phyloP scores from a whole-genome alignment of 225 moss, liverwort and hornwort species.

The Straminergon stramineum region DNA sequence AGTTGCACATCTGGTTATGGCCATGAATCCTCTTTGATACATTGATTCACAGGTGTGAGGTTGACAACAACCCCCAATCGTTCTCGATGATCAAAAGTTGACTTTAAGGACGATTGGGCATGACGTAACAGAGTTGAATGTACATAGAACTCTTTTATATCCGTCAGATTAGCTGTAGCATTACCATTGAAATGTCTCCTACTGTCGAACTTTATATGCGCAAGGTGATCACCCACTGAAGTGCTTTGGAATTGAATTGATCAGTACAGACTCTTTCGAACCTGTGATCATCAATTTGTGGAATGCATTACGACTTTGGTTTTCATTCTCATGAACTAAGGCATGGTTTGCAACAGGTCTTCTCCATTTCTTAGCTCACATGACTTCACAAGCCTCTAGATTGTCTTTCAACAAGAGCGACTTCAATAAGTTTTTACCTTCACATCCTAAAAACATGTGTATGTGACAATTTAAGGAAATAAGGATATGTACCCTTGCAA shows the following conservation, averaged over 20 bases:
- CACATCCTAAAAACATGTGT: not conserved
- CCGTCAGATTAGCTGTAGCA: not conserved
- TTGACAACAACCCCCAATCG: not conserved
- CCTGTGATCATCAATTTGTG: not conserved
- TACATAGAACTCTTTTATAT: conserved; percentile 6
- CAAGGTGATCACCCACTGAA: not conserved
- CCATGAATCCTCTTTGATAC: not conserved
- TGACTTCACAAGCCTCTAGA: not conserved
- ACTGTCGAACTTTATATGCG: not conserved
- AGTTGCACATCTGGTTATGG: not conserved
- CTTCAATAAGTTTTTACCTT: not conserved
- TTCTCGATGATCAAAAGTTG: not conserved
- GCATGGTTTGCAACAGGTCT: not conserved
- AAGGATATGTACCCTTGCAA: not conserved
- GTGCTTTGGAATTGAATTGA: not conserved
- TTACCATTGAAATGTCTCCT: not conserved
- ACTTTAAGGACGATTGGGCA: not conserved
- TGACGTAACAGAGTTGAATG: conserved; percentile 5
- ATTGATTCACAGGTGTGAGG: not conserved
- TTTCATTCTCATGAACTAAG: not conserved
- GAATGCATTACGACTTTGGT: not conserved
- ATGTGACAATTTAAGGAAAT: not conserved
- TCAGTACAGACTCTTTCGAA: not conserved
- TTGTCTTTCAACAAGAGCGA: not conserved
- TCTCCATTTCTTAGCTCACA: not conserved